Percentiles rank a stretch among this genome's conserved stretches.
Evolutionary conservation across 495 filamentous ascomycete genomes (phyloP).

Genomic region (Penicillium herquei): DNA sequence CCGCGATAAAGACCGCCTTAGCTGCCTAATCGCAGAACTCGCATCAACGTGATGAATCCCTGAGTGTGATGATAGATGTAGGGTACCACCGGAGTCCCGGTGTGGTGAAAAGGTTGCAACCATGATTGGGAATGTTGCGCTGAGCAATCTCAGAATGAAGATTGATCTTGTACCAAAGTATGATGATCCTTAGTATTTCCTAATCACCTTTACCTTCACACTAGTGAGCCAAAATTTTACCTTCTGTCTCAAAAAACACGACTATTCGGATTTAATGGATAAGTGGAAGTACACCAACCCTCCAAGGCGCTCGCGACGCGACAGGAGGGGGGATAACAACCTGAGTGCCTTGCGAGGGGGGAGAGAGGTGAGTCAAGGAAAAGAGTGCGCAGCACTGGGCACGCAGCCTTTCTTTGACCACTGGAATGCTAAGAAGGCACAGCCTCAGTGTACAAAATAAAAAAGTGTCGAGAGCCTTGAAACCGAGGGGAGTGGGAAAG

Average conservation of each 20-base stretch:
- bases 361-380: slow-evolving; percentile 11
- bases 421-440: slow-evolving; percentile 27
- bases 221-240: not conserved
- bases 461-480: not conserved
- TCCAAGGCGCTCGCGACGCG: slow-evolving; percentile 9
- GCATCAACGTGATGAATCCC: slow-evolving; percentile 78
- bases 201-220: not conserved
- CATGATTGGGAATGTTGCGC: slow-evolving; percentile 40
- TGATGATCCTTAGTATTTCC: not conserved
- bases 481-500: slow-evolving; percentile 7
- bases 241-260: not conserved
- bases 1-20: slow-evolving; percentile 80
- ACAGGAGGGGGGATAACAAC: slow-evolving; percentile 8
- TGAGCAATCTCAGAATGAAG: slow-evolving; percentile 21
- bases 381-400: not conserved
- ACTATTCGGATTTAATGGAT: not conserved
- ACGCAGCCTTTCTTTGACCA: slow-evolving; percentile 3
- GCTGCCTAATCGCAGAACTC: slow-evolving; percentile 68
- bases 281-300: slow-evolving; percentile 1
- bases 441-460: not conserved
- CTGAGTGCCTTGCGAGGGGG: slow-evolving; percentile 2
- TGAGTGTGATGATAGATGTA: slow-evolving; percentile 80
- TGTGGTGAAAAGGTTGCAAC: slow-evolving; percentile 55
- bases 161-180: slow-evolving; percentile 4
- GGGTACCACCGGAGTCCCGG: slow-evolving; percentile 68